Evolutionary conservation across 75 land plant genomes (phyloP).

Genomic region (Cunninghamia lanceolata): DNA sequence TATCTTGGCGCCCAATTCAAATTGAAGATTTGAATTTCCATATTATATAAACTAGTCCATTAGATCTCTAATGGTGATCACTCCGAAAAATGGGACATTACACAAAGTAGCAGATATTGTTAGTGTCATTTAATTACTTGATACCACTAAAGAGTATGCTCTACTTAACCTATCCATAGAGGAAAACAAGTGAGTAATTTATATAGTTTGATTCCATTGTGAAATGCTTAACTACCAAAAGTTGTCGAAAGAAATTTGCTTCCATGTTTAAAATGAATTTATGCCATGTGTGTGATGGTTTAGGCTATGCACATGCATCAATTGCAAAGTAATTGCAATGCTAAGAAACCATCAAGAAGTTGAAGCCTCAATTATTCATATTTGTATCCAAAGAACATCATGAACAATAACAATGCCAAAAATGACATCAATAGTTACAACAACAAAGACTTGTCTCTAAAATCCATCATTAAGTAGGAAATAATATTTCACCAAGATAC

Average conservation of each 20-base stretch:
- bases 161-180: not conserved
- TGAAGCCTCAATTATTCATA: not conserved
- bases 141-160: not conserved
- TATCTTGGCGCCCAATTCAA: too few species aligned
- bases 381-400: not conserved
- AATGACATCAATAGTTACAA: not conserved
- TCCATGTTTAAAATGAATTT: constrained; percentile 37
- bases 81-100: too few species aligned
- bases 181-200: too few species aligned
- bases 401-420: not conserved
- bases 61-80: too few species aligned
- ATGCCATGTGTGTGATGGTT: constrained; percentile 44
- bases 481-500: not conserved
- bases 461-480: not conserved
- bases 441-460: not conserved
- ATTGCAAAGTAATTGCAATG: constrained; percentile 16
- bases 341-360: not conserved
- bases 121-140: not conserved
- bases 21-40: too few species aligned
- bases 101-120: not conserved
- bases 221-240: constrained; percentile 33
- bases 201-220: not conserved
- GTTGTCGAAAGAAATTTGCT: constrained; percentile 33
- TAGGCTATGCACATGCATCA: constrained; percentile 50
- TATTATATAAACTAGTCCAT: too few species aligned